phyloP scores from a whole-genome alignment of 345 rosid genomes.

The Pistacia atlantica region DNA sequence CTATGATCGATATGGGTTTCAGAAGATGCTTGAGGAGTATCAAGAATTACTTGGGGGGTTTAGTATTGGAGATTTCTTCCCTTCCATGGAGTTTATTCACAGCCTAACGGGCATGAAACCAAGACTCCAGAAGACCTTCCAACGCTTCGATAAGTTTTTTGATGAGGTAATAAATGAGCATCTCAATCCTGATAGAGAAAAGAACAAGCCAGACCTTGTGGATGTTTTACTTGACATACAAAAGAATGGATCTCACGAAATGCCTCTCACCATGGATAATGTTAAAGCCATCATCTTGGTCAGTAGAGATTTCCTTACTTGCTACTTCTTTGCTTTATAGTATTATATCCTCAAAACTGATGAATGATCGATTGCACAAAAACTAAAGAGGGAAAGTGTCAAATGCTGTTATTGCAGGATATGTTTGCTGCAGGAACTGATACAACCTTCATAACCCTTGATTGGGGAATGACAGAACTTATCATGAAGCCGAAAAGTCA shows the following conservation, averaged over 20 bases:
- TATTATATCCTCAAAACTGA: not conserved
- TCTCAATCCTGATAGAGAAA: conserved; percentile 15
- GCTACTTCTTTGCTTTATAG: not conserved
- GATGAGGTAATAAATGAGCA: conserved; percentile 41
- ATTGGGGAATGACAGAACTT: conserved; percentile 55
- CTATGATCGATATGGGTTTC: conserved; percentile 41
- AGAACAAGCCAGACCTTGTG: conserved; percentile 31
- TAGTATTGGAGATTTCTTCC: conserved; percentile 44
- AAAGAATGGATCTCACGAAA: conserved; percentile 26
- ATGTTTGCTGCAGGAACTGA: conserved; percentile 49
- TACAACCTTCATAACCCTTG: conserved; percentile 37
- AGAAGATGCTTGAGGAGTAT: conserved; percentile 49
- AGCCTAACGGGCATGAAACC: conserved; percentile 38
- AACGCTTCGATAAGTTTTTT: conserved; percentile 35
- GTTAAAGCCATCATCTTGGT: conserved; percentile 55
- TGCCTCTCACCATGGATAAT: conserved; percentile 37
- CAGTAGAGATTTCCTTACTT: conserved; percentile 10
- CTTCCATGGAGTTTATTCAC: conserved; percentile 42
- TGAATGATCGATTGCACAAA: not conserved
- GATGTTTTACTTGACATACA: conserved; percentile 39
- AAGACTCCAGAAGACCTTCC: conserved; percentile 29
- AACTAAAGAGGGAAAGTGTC: not conserved
- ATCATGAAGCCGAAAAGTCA: conserved; percentile 32
- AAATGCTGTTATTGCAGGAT: conserved; percentile 29
- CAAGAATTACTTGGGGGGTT: conserved; percentile 41